Percentiles rank a stretch among this genome's conserved stretches.
These are phyloP conservation scores for Geotrichum australiense DNA, from an alignment of 1,139 yeast species.

Conservation along the genomic window DNA sequence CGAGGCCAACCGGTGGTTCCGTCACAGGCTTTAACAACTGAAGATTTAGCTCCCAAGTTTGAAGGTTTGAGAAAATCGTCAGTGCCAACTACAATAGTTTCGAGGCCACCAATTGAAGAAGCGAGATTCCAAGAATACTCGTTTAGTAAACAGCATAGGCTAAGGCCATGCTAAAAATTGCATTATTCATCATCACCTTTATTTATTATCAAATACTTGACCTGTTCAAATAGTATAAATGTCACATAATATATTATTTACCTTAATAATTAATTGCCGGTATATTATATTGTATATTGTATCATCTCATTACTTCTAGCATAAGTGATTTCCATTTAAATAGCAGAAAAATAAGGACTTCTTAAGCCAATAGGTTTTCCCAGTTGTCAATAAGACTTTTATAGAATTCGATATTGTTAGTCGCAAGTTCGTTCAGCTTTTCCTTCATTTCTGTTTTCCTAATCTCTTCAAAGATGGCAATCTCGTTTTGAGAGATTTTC, in stretches of 20 bases:
- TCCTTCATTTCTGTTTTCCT: conserved; percentile 71
- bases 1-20: no score
- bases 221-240: no score
- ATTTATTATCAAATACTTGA: no score
- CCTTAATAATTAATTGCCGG: no score
- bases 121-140: conserved; percentile 5
- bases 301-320: no score
- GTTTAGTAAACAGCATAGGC: conserved; percentile 3
- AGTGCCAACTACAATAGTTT: background rate
- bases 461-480: conserved; percentile 72
- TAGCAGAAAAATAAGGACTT: no score
- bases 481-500: conserved; percentile 58
- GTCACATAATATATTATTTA: no score
- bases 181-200: no score
- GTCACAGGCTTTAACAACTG: no score
- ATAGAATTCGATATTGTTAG: conserved; percentile 70
- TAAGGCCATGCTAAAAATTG: background rate
- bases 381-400: conserved; percentile 26
- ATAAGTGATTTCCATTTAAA: no score
- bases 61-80: conserved; percentile 1
- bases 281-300: no score
- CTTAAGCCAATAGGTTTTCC: no score
- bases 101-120: conserved; percentile 3
- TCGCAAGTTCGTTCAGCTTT: conserved; percentile 64
- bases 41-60: conserved; percentile 5